phyloP scores from a whole-genome alignment of 352 stramenopile genomes.

The Pythium myriotylum region DNA sequence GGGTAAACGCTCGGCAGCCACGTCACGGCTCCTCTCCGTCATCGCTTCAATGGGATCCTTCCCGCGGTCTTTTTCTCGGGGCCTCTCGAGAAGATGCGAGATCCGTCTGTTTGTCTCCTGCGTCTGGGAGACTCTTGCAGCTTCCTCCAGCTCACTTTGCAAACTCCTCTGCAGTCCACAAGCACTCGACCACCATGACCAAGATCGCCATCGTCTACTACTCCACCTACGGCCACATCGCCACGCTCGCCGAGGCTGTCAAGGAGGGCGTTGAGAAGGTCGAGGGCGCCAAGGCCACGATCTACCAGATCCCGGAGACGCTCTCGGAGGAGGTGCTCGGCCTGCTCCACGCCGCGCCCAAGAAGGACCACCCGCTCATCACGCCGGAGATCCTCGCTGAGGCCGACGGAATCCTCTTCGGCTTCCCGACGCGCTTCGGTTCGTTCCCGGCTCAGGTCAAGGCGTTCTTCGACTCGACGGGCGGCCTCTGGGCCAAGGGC shows the following conservation, averaged over 20 bases:
- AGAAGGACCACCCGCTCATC: constrained; percentile 61
- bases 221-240: constrained; percentile 82
- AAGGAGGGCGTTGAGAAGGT: constrained; percentile 65
- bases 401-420: constrained; percentile 84
- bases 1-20: too few species aligned
- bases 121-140: too few species aligned
- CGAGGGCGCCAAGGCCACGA: constrained; percentile 46
- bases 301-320: constrained; percentile 77
- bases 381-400: constrained; percentile 54
- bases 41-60: too few species aligned
- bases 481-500: constrained; percentile 81
- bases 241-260: constrained; percentile 52
- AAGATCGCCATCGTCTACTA: constrained; percentile 81
- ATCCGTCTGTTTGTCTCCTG: too few species aligned
- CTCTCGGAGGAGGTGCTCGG: constrained; percentile 66
- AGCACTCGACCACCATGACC: constrained; percentile 35
- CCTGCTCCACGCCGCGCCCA: constrained; percentile 70
- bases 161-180: constrained; percentile 25
- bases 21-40: too few species aligned
- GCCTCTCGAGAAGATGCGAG: too few species aligned
- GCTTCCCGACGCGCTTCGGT: constrained; percentile 84
- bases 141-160: constrained; percentile 31
- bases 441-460: constrained; percentile 88
- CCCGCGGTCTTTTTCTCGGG: too few species aligned
- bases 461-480: constrained; percentile 87